Evolutionary conservation across 1,284 basidiomycete species (phyloP).

Genomic region (Agaricales sp.): DNA sequence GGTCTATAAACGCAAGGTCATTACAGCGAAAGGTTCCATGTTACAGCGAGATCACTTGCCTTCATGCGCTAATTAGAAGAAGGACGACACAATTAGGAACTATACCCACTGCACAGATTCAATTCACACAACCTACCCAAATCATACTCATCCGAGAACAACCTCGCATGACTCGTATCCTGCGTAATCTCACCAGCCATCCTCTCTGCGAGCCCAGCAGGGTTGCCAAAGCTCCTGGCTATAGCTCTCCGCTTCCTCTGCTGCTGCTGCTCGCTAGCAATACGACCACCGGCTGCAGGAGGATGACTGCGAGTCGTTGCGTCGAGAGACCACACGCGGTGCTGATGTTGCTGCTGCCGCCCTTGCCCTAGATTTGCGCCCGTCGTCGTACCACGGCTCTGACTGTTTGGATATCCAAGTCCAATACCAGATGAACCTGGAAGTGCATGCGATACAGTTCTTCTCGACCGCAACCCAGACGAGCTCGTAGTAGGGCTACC

Average conservation of each 20-base stretch:
- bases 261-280: not conserved
- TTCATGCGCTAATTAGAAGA: conserved; percentile 42
- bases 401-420: not conserved
- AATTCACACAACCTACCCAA: conserved; percentile 39
- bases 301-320: too few species aligned
- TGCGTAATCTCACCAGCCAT: not conserved
- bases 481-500: too few species aligned
- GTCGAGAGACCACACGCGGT: not conserved
- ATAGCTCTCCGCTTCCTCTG: not conserved
- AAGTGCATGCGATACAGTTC: not conserved
- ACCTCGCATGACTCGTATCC: not conserved
- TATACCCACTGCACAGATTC: conserved; percentile 5
- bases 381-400: not conserved
- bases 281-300: too few species aligned
- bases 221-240: not conserved
- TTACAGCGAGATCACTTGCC: conserved; percentile 28
- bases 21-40: conserved; percentile 7
- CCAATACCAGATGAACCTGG: not conserved
- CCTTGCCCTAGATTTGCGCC: too few species aligned
- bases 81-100: not conserved
- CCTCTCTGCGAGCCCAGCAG: too few species aligned
- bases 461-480: not conserved
- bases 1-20: conserved; percentile 33
- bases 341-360: not conserved
- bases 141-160: conserved; percentile 63